These are phyloP conservation scores for Carex pumila DNA, from an alignment of 176 grass and related monocot genomes.

Conservation along the genomic window DNA sequence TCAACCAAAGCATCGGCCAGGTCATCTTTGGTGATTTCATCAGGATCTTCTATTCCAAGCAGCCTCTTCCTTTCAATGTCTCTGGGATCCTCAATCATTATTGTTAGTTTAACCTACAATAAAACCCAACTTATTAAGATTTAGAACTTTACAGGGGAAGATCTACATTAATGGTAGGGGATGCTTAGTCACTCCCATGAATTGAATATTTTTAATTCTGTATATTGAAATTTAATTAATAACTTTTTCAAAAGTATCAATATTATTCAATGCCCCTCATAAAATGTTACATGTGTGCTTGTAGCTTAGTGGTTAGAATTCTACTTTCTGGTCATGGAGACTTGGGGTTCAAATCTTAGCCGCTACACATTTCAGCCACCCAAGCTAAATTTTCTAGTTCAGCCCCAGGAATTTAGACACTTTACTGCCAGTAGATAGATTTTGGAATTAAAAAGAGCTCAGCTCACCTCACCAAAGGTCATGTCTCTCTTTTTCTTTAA, in stretches of 20 bases:
- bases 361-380: too few relatives aligned
- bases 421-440: background rate
- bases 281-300: too few relatives aligned
- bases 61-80: conserved; percentile 79
- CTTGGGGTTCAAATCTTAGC: too few relatives aligned
- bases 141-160: background rate
- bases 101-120: conserved; percentile 80
- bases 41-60: conserved; percentile 83
- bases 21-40: conserved; percentile 80
- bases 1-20: conserved; percentile 77
- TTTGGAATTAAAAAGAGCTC: background rate
- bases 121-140: conserved; percentile 10
- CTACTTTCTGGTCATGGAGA: too few relatives aligned
- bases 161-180: too few relatives aligned
- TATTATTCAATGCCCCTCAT: too few relatives aligned
- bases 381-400: too few relatives aligned
- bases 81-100: conserved; percentile 98
- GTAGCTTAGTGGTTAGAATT: too few relatives aligned
- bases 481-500: conserved; percentile 89
- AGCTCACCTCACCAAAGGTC: conserved; percentile 84
- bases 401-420: background rate
- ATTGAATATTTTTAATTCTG: too few relatives aligned
- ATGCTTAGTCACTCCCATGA: too few relatives aligned
- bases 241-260: too few relatives aligned
- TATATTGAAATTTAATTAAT: too few relatives aligned